Base-by-base conservation (phyloP, 108 stramenopile species). In the Cyclotella cryptica region DNA sequence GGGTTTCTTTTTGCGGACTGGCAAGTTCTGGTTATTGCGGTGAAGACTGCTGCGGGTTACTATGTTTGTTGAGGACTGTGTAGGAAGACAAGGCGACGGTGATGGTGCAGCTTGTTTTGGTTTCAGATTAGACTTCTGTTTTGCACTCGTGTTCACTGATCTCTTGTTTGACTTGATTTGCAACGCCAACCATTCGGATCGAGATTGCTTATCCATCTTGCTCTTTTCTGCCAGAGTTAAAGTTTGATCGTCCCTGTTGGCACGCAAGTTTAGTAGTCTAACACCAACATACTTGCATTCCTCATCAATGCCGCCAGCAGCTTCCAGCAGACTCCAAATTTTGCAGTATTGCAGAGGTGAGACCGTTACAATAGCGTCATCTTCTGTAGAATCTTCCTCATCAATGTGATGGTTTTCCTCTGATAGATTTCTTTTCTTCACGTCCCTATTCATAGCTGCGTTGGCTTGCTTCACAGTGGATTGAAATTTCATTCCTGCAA, bases 1-100 rank as follows among this genome's bases (percentile, higher is more conserved):
- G 49, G n/a, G 67, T 13, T 27, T 51, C 11, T 69, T 69, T 58
- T 58, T 24, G 57, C 17, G 24, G 57, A 58, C 24, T 58, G 57
- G 57, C 13, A 58, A 9, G 2, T 58, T 13, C 26, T 58, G 22
- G 17, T 58, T 58, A 2, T 58, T 9, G 9, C 6, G 47, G 26
- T 13, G 14, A 58, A 58, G 57, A 12, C 22, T 26, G 13, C 19
- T 28, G 22, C 4, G 27, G 57, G 57, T 27, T 58, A 21, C 12
- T 28, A 58, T 58, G 22, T 28, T 21, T 58, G 19, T 17, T 28
- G 27, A 1, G 2, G 12, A 3, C 22, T 14, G 57, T 58, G 19
- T 1, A 26, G 27, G 19, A 14, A 9, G 57, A 58, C 10, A 9
- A 5, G 27, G 13, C 3, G 3, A 3, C 21, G 35, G 2, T 8